phyloP scores from a whole-genome alignment of 2,329 filamentous ascomycete genomes.

The Colletotrichum phormii region DNA sequence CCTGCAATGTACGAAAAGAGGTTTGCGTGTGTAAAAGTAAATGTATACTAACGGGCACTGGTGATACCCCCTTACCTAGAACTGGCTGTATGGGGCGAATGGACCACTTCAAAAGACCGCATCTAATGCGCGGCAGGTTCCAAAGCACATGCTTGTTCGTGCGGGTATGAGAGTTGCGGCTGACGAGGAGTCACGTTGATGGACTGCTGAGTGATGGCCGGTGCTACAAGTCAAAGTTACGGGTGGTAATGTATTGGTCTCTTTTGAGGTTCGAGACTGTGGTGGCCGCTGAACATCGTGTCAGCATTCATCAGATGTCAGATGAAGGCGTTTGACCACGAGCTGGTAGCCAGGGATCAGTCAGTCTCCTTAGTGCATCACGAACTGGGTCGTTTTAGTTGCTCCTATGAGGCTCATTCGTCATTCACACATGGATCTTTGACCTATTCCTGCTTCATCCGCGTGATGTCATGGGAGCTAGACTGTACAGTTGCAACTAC shows the following conservation, averaged over 20 bases:
- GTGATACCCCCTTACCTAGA: constrained; percentile 17
- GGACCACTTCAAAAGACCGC: neutral
- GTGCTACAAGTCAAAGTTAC: neutral
- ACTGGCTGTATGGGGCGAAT: neutral
- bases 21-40: constrained; percentile 4
- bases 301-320: constrained; percentile 22
- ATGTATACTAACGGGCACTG: constrained; percentile 18
- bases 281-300: neutral
- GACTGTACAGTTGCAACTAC: no score
- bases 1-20: neutral
- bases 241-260: constrained; percentile 11
- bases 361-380: neutral
- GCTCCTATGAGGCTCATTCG: no score
- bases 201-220: neutral
- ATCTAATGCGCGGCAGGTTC: neutral
- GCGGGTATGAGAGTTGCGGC: neutral
- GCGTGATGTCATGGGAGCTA: no score
- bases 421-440: no score
- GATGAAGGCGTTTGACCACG: neutral
- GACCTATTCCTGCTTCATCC: neutral
- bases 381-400: neutral
- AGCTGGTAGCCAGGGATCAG: neutral
- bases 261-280: neutral
- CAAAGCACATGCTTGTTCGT: neutral
- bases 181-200: neutral